These are phyloP conservation scores for Ophiorrhiza pumila DNA, from an alignment of 257 asterid genomes.

Conservation along the genomic window DNA sequence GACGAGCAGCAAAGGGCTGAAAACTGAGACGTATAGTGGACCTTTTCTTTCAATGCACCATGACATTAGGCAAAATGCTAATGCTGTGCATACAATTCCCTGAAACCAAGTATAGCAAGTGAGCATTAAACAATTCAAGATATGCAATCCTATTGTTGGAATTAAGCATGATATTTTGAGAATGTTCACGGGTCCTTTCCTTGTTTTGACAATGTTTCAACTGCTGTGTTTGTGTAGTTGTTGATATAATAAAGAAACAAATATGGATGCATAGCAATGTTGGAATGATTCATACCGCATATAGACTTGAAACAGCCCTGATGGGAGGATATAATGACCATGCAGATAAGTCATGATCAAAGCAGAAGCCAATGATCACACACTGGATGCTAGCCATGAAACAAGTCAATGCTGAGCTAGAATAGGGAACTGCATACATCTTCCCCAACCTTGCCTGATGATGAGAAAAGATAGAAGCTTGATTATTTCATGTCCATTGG, in stretches of 20 bases:
- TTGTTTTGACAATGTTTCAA: background rate
- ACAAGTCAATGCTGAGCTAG: constrained; percentile 80
- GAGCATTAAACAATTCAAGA: background rate
- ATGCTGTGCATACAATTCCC: constrained; percentile 24
- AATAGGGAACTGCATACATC: constrained; percentile 61
- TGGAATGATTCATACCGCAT: constrained; percentile 36
- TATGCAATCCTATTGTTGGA: background rate
- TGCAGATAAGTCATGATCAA: constrained; percentile 53
- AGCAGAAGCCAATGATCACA: constrained; percentile 43
- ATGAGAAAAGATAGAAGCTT: constrained; percentile 1
- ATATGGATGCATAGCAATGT: too few relatives aligned
- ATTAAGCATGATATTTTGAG: too few relatives aligned
- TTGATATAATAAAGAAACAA: background rate
- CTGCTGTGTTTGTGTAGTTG: background rate
- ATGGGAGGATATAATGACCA: constrained; percentile 70
- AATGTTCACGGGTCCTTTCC: background rate
- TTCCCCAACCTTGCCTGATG: constrained; percentile 56
- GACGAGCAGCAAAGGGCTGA: constrained; percentile 78
- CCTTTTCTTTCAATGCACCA: constrained; percentile 19
- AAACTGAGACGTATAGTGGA: constrained; percentile 34
- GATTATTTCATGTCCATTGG: constrained; percentile 6
- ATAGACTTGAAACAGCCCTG: constrained; percentile 60
- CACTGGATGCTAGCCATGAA: constrained; percentile 74
- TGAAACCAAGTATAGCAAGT: constrained; percentile 6
- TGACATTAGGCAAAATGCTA: constrained; percentile 20